Conservation (phyloP, 371 early-diverging fungal species). For the Mortierella sp. region DNA sequence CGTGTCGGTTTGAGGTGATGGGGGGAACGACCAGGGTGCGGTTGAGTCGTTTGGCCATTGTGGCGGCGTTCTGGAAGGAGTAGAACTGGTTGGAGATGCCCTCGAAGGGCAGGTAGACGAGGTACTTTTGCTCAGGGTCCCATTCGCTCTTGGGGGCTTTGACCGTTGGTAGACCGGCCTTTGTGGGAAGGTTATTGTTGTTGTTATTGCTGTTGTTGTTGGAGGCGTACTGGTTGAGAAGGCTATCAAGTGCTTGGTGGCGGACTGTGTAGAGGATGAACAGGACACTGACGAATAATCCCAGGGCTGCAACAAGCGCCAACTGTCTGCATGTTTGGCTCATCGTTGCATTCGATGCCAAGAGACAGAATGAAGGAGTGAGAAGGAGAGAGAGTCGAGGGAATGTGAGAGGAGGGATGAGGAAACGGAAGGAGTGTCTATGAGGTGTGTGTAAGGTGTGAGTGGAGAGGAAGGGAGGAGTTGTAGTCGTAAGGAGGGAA, state of each 20-base stretch:
- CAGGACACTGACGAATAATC: neutral
- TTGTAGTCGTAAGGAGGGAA: neutral
- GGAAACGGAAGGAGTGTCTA: neutral
- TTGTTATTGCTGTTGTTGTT: neutral
- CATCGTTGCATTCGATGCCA: conserved; percentile 4
- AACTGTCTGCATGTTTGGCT: conserved; percentile 16
- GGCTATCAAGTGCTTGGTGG: conserved; percentile 4
- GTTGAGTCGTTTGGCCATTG: conserved; percentile 49
- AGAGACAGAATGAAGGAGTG: neutral
- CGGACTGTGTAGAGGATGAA: conserved; percentile 14
- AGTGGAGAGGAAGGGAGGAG: neutral
- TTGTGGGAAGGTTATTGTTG: neutral
- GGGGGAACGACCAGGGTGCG: conserved; percentile 51
- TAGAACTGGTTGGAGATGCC: conserved; percentile 56
- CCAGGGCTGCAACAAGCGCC: conserved; percentile 8
- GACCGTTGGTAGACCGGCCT: neutral
- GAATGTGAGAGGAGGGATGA: neutral
- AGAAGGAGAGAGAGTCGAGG: neutral
- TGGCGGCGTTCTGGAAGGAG: conserved; percentile 47
- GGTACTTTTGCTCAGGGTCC: conserved; percentile 30
- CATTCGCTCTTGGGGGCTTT: conserved; percentile 30
- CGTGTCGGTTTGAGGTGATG: conserved; percentile 55
- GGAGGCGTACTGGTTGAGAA: conserved; percentile 6
- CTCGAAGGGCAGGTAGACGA: conserved; percentile 47
- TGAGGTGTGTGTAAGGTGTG: neutral